Evolutionary conservation across 495 filamentous ascomycete species (phyloP).

Genomic region (Penicillium fimorum): DNA sequence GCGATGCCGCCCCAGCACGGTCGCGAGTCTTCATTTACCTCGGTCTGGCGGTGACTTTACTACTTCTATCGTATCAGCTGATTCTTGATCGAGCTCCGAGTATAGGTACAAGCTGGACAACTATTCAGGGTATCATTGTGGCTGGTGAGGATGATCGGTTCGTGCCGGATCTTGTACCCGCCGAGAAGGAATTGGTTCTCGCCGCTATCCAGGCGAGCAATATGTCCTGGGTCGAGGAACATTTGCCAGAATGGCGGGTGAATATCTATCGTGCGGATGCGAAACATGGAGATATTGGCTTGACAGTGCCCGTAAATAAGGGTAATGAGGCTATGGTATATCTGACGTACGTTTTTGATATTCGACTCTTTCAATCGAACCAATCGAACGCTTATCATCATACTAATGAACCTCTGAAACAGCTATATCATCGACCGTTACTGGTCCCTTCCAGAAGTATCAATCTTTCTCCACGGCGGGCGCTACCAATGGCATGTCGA

Average conservation of each 20-base stretch:
- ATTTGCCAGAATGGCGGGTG: conserved; percentile 38
- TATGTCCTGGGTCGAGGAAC: conserved; percentile 29
- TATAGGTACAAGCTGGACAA: conserved; percentile 2
- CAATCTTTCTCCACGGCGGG: conserved; percentile 46
- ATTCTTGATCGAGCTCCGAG: conserved; percentile 17
- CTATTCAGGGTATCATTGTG: neutral
- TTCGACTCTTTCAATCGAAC: neutral
- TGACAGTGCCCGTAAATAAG: conserved; percentile 54
- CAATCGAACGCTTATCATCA: too few relatives aligned
- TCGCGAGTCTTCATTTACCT: conserved; percentile 20
- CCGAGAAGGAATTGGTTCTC: conserved; percentile 28
- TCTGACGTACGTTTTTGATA: conserved; percentile 43
- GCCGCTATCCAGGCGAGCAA: conserved; percentile 26
- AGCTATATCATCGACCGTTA: conserved; percentile 50
- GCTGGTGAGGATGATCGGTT: neutral
- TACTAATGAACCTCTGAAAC: neutral
- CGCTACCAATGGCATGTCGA: conserved; percentile 53
- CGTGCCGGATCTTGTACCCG: neutral
- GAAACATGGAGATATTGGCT: conserved; percentile 22
- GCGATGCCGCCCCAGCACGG: conserved; percentile 8
- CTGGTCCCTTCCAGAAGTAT: conserved; percentile 40
- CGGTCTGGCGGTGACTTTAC: conserved; percentile 15
- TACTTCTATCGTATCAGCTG: conserved; percentile 26
- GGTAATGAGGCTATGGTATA: conserved; percentile 65
- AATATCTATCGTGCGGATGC: conserved; percentile 54